Evolutionary conservation across 2,329 filamentous ascomycete genomes (phyloP).

Genomic region (Shiraia sp.): DNA sequence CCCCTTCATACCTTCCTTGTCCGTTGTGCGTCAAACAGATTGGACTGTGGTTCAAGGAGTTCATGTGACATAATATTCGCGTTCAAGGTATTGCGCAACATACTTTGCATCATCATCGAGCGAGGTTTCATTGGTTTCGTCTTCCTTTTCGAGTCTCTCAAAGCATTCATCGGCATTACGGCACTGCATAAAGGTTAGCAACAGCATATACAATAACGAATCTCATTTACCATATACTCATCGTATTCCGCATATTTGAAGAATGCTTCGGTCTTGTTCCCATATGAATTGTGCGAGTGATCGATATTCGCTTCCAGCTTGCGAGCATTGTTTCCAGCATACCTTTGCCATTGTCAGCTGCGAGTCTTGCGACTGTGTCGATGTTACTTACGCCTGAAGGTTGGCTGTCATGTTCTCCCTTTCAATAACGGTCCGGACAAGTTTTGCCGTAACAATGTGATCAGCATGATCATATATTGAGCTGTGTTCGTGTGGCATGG

Average conservation of each 20-base stretch:
- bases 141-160: constrained; percentile 6
- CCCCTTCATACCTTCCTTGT: background rate
- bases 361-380: too few relatives aligned
- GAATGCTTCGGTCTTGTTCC: constrained; percentile 20
- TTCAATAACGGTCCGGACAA: constrained; percentile 29
- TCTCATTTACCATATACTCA: constrained; percentile 21
- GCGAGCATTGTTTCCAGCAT: constrained; percentile 22
- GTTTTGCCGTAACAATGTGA: constrained; percentile 27
- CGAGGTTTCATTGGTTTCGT: background rate
- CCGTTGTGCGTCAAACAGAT: background rate
- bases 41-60: constrained; percentile 1
- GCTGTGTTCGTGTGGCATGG: constrained; percentile 11
- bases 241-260: constrained; percentile 27
- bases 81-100: constrained; percentile 19
- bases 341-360: constrained; percentile 13
- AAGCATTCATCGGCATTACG: constrained; percentile 21
- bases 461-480: constrained; percentile 29
- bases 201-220: background rate
- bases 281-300: constrained; percentile 8
- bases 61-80: constrained; percentile 28
- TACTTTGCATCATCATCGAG: constrained; percentile 23
- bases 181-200: constrained; percentile 14
- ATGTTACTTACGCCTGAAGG: constrained; percentile 17
- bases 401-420: constrained; percentile 11
- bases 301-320: constrained; percentile 17